phyloP scores from a whole-genome alignment of 805 yeast genomes.

The Yarrowia sp. region DNA sequence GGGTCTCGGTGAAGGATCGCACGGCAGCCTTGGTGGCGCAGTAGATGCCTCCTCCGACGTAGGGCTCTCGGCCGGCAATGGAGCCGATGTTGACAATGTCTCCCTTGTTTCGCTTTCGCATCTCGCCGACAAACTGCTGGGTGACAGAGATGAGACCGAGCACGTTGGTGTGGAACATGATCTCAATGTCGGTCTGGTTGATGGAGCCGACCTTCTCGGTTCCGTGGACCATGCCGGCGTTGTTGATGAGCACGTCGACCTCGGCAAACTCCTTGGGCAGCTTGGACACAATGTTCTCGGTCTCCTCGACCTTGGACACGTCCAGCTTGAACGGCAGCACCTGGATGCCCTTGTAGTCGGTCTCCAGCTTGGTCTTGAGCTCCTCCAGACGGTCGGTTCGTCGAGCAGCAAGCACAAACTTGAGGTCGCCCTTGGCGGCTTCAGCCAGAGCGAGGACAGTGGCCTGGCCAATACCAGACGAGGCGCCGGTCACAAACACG shows the following conservation, averaged over 20 bases:
- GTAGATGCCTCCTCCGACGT: constrained; percentile 75
- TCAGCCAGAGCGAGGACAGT: constrained; percentile 87
- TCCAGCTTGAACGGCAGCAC: constrained; percentile 61
- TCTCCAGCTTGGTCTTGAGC: constrained; percentile 57
- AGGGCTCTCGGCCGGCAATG: constrained; percentile 73
- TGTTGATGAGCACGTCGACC: constrained; percentile 68
- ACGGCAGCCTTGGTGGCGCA: constrained; percentile 74
- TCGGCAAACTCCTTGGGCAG: constrained; percentile 64
- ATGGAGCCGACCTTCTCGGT: constrained; percentile 77
- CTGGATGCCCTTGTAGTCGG: constrained; percentile 57
- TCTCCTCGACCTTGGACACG: constrained; percentile 61
- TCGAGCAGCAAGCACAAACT: constrained; percentile 79
- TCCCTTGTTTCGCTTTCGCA: constrained; percentile 69
- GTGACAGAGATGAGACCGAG: constrained; percentile 84
- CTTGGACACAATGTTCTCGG: constrained; percentile 58
- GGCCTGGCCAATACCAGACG: constrained; percentile 93
- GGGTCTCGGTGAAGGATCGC: constrained; percentile 61
- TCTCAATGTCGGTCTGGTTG: constrained; percentile 65
- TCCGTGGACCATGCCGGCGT: constrained; percentile 78
- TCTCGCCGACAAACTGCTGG: constrained; percentile 74
- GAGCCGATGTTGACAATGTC: constrained; percentile 72
- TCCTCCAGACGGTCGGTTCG: constrained; percentile 66
- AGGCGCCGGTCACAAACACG: constrained; percentile 92
- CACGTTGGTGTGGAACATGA: constrained; percentile 87
- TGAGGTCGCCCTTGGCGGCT: constrained; percentile 72